Percentiles rank a stretch among this genome's conserved stretches.
phyloP scores from a whole-genome alignment of 768 basidiomycete genomes.

The Xerocomellus intermedius region DNA sequence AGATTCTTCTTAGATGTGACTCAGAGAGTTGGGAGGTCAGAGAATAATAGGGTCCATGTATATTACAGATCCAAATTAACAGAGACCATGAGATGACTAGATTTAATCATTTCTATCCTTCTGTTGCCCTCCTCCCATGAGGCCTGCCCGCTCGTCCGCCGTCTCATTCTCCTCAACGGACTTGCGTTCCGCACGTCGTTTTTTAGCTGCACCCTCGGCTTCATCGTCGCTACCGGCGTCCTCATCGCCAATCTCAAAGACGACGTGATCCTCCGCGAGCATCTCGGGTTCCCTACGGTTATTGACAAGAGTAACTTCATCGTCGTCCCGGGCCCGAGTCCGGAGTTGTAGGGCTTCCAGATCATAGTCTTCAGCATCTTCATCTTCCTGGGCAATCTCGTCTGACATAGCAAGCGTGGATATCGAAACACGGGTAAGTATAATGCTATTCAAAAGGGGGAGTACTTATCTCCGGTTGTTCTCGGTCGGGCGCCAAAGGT shows the following conservation, averaged over 20 bases:
- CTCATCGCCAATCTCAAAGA: constrained; percentile 91
- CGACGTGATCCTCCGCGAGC: constrained; percentile 67
- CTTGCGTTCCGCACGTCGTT: constrained; percentile 41
- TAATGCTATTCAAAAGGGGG: background rate
- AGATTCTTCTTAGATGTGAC: constrained; percentile 39
- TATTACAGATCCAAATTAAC: constrained; percentile 33
- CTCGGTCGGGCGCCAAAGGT: constrained; percentile 90
- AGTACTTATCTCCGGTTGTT: constrained; percentile 80
- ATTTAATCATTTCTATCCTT: constrained; percentile 38
- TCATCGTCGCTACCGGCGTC: constrained; percentile 68
- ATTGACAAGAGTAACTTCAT: constrained; percentile 71
- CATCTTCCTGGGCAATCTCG: constrained; percentile 92
- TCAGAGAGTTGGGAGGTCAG: background rate
- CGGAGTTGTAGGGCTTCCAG: constrained; percentile 70
- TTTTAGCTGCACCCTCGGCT: constrained; percentile 48
- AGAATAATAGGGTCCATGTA: constrained; percentile 30
- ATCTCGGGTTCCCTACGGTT: constrained; percentile 48
- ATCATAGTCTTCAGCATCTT: constrained; percentile 92
- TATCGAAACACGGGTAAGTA: constrained; percentile 33
- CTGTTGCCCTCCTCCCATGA: constrained; percentile 47
- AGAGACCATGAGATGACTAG: constrained; percentile 8
- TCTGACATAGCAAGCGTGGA: constrained; percentile 91
- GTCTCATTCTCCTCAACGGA: constrained; percentile 48
- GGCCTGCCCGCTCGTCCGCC: constrained; percentile 60
- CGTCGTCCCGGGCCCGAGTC: constrained; percentile 51